Evolutionary conservation across 2,329 filamentous ascomycete genomes (phyloP).

Genomic region (Microsporum ferrugineum): DNA sequence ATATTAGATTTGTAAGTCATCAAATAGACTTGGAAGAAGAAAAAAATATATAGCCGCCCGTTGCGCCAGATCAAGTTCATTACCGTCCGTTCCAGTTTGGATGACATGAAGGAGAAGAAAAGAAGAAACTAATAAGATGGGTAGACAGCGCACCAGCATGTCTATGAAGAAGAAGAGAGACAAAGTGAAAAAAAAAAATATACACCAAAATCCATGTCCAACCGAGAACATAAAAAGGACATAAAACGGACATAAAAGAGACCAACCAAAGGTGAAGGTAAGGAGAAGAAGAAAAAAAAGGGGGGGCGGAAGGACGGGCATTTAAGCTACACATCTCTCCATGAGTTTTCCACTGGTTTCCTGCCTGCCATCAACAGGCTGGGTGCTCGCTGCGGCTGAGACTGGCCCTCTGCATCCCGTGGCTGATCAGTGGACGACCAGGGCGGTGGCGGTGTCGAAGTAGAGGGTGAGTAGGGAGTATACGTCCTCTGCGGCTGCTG

Average conservation of each 20-base stretch:
- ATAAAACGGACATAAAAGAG: background rate
- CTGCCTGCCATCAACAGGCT: slow-evolving; percentile 11
- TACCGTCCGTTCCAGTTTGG: background rate
- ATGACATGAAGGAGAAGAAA: background rate
- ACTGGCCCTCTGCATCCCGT: background rate
- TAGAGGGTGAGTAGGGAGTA: slow-evolving; percentile 9
- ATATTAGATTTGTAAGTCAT: background rate
- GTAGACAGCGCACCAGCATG: background rate
- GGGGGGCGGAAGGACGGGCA: background rate
- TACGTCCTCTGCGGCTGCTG: slow-evolving; percentile 5
- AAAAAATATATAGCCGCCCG: background rate
- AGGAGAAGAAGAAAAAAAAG: background rate
- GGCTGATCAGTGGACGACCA: slow-evolving; percentile 7
- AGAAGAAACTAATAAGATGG: background rate
- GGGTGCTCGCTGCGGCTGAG: slow-evolving; percentile 2
- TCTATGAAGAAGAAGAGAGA: background rate
- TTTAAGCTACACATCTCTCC: slow-evolving; percentile 10
- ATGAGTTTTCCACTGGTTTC: slow-evolving; percentile 12
- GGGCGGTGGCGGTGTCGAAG: slow-evolving; percentile 12
- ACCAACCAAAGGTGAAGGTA: background rate
- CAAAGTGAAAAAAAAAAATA: background rate
- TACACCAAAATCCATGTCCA: background rate
- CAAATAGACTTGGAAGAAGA: background rate
- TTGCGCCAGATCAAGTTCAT: background rate
- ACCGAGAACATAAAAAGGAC: background rate